Evolutionary conservation across 768 basidiomycete species (phyloP), one percentile per base, ranked within the genome.

Genomic region (Serendipita sp.): DNA sequence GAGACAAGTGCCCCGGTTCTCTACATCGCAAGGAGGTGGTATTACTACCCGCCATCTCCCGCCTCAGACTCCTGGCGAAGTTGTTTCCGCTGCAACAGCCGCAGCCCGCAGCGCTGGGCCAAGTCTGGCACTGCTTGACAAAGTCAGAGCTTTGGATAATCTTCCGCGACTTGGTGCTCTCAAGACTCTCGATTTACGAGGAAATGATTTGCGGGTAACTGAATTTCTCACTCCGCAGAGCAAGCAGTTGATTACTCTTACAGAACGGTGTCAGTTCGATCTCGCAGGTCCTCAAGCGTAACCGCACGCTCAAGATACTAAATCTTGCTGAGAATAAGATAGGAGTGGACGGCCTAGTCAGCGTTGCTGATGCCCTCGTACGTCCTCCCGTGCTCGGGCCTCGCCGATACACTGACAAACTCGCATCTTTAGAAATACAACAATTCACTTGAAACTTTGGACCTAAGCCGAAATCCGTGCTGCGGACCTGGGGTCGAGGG

Each of bases 261-360:
- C 66, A 83, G 81, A 81, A 74, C 46, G 94, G 95, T 0, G 86
- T 97, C 40, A 83, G 81, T 0, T 97, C 96, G 70, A 82, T 98
- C 55, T 87, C 93, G 0, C 94, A 98, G 74, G 95, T 98, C 0
- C 77, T 98, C 67, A 98, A 98, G 71, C 85, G 95, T 43, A 98
- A 99, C 73, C 79, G 93, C 48, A 97, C 95, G 2, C 77, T 98
- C 48, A 96, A 95, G 74, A 86, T 97, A 3, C 79, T 97, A 29
- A 98, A 97, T 72, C 75, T 98, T 62, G 87, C 88, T 69, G 95
- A 98, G 72, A 98, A 98, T 73, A 91, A 88, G 72, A 81, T 99
- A 3, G 95, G 95, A 64, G 81, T 88, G 0, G 76, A 80, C 6
- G 90, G 91, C 63, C 76, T 99, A 8, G 82, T 86, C 1, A 76